These are phyloP conservation scores for Blastocystis sp. DNA, from an alignment of 352 stramenopile species.

Conservation along the genomic window DNA sequence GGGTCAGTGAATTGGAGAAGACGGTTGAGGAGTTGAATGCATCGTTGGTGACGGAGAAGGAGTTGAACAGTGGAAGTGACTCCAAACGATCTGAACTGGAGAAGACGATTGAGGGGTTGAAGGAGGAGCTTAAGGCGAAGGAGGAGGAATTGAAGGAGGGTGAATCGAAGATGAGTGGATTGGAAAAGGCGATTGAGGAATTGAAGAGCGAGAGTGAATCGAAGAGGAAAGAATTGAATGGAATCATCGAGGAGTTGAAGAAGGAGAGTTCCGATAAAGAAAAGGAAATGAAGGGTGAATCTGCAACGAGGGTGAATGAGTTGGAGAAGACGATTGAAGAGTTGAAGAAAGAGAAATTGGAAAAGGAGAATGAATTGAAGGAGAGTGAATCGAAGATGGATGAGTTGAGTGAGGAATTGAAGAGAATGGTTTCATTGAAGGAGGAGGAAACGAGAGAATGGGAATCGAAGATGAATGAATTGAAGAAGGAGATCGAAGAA, in stretches of 20 bases:
- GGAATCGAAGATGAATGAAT: background rate
- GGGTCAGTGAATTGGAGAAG: background rate
- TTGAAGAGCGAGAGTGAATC: slow-evolving; percentile 9
- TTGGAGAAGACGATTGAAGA: background rate
- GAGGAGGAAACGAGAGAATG: background rate
- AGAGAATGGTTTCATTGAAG: background rate
- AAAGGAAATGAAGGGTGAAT: background rate
- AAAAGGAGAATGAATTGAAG: slow-evolving; percentile 1
- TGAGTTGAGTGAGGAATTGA: background rate
- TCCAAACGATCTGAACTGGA: background rate
- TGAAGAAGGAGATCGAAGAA: background rate
- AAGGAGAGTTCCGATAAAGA: background rate
- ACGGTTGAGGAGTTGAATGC: background rate
- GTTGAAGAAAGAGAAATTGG: slow-evolving; percentile 7
- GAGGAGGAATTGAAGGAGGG: slow-evolving; percentile 13
- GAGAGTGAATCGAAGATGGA: background rate
- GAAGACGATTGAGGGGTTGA: background rate
- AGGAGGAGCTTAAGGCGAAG: background rate
- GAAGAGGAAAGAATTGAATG: slow-evolving; percentile 6
- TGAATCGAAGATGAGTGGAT: background rate
- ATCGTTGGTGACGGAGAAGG: background rate
- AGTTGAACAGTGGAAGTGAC: background rate
- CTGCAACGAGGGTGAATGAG: too few species aligned
- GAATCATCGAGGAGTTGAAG: slow-evolving; percentile 21
- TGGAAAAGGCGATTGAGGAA: background rate